Evolutionary conservation across 148 eudicot genomes (phyloP).

Genomic region (Amaranthus palmeri): DNA sequence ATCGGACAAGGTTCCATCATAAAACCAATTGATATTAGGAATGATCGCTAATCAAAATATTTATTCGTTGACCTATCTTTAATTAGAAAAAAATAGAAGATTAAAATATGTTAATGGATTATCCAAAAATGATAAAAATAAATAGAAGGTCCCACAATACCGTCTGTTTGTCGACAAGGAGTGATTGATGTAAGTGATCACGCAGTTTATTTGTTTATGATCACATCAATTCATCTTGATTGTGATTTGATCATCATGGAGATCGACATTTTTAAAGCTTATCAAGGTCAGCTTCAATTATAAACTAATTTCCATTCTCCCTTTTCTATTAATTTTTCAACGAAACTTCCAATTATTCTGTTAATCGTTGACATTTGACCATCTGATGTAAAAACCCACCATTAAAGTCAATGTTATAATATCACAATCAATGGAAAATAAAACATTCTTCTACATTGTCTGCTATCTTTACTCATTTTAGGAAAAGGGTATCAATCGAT

Average conservation of each 20-base stretch:
- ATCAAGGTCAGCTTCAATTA: background rate
- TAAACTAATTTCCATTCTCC: background rate
- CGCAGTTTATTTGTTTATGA: too few species aligned
- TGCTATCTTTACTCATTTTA: background rate
- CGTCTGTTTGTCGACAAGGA: too few species aligned
- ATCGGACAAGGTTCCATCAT: too few species aligned
- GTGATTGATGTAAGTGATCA: too few species aligned
- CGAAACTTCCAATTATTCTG: background rate
- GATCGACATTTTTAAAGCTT: background rate
- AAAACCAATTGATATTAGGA: too few species aligned
- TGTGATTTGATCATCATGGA: background rate
- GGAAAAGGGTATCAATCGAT: background rate
- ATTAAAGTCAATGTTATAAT: slow-evolving; percentile 5
- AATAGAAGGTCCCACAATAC: too few species aligned
- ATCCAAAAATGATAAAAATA: too few species aligned
- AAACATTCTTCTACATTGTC: background rate
- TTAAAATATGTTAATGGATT: too few species aligned
- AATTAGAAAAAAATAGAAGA: too few species aligned
- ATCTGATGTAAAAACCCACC: background rate
- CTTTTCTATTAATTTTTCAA: background rate
- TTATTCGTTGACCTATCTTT: too few species aligned
- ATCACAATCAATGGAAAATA: background rate
- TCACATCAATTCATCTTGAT: too few species aligned
- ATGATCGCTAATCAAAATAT: too few species aligned
- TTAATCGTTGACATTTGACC: slow-evolving; percentile 4